A percentile compares a stretch with the other conserved stretches of the same genome.
phyloP scores from a whole-genome alignment of 306 rosid genomes.

The Trifolium subterraneum region DNA sequence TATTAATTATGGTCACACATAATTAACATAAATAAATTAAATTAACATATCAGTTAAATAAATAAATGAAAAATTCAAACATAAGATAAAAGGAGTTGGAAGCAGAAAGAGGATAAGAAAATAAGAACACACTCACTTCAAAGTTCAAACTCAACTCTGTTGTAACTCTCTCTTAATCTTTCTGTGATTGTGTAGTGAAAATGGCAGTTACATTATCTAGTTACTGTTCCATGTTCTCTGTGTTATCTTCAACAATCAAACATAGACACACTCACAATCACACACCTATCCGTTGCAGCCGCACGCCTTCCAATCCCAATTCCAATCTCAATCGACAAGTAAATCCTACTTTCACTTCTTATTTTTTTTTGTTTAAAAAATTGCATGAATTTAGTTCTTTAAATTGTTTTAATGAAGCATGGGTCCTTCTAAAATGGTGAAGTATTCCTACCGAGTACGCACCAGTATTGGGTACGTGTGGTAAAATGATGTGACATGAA shows the following conservation, averaged over 20 bases:
- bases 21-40: no score
- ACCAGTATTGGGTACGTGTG: no score
- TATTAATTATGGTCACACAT: no score
- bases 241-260: slow-evolving; percentile 57
- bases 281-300: slow-evolving; percentile 41
- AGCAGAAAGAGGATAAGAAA: slow-evolving; percentile 32
- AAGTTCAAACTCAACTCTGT: slow-evolving; percentile 1
- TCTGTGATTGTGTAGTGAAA: slow-evolving; percentile 1
- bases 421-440: no score
- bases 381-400: background rate
- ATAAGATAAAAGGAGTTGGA: background rate
- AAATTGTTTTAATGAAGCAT: background rate
- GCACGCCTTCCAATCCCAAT: slow-evolving; percentile 37
- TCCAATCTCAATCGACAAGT: no score
- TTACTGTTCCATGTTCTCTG: slow-evolving; percentile 65
- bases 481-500: no score
- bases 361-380: background rate
- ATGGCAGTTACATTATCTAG: slow-evolving; percentile 78
- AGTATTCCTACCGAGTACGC: no score
- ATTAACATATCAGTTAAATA: background rate
- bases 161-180: background rate
- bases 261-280: slow-evolving; percentile 32
- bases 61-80: background rate
- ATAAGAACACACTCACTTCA: background rate
- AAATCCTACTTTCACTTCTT: background rate